A percentile compares a stretch with the other conserved stretches of the same genome.
phyloP scores from a whole-genome alignment of 2,329 filamentous ascomycete genomes.

The Colletotrichum musicola region DNA sequence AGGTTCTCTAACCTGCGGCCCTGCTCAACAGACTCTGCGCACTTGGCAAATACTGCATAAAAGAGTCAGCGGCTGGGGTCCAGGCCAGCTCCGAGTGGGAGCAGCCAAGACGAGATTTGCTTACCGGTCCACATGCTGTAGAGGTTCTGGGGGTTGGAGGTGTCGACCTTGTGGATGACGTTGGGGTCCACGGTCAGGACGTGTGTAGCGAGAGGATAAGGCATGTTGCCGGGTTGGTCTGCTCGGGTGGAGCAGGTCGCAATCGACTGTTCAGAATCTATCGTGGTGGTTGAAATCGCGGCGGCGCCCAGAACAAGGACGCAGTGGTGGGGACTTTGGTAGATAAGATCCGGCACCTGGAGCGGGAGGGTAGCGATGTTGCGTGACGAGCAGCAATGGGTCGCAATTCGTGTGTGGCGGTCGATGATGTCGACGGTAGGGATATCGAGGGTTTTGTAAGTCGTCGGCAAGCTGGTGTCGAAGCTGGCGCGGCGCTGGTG shows the following conservation, averaged over 20 bases:
- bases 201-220: slow-evolving; percentile 83
- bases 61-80: slow-evolving; percentile 17
- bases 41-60: slow-evolving; percentile 86
- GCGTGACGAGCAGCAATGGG: slow-evolving; percentile 6
- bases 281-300: slow-evolving; percentile 42
- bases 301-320: slow-evolving; percentile 16
- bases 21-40: slow-evolving; percentile 93
- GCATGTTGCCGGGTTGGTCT: slow-evolving; percentile 70
- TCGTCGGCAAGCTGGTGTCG: slow-evolving; percentile 16
- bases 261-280: slow-evolving; percentile 40
- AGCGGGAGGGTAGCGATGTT: slow-evolving; percentile 10
- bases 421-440: slow-evolving; percentile 19
- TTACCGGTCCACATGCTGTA: slow-evolving; percentile 98
- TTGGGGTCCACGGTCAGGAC: slow-evolving; percentile 92
- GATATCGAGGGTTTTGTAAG: not conserved
- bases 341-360: slow-evolving; percentile 28
- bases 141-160: slow-evolving; percentile 89
- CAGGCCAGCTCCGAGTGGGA: slow-evolving; percentile 44
- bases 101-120: slow-evolving; percentile 46
- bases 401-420: slow-evolving; percentile 1
- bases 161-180: slow-evolving; percentile 95
- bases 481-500: not conserved
- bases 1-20: slow-evolving; percentile 94
- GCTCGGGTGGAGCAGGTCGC: slow-evolving; percentile 53
- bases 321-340: not conserved